A percentile compares a stretch with the other conserved stretches of the same genome.
Conservation (phyloP, 495 filamentous ascomycete species). For the Penicillium malachiteum region DNA sequence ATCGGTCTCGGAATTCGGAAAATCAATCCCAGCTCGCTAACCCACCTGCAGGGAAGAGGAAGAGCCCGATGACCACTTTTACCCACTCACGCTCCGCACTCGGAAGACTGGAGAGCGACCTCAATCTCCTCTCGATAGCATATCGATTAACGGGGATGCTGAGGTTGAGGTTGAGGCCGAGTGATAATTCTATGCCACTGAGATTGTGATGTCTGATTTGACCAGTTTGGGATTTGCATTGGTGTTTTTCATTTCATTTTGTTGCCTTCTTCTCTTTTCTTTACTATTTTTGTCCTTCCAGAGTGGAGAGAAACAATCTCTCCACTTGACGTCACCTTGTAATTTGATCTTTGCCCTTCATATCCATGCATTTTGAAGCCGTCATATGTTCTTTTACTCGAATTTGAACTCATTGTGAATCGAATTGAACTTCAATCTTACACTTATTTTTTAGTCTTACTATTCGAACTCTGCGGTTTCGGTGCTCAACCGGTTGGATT, state of each 20-base stretch:
- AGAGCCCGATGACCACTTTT: slow-evolving; percentile 89
- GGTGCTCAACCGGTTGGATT: slow-evolving; percentile 12
- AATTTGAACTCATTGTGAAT: slow-evolving; percentile 5
- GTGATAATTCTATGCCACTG: neutral
- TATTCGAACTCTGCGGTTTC: neutral
- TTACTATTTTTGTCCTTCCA: slow-evolving; percentile 2
- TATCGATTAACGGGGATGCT: slow-evolving; percentile 34
- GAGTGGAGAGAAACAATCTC: neutral
- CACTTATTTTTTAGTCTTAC: neutral
- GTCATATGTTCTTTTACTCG: slow-evolving; percentile 5
- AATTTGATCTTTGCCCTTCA: slow-evolving; percentile 7
- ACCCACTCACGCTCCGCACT: slow-evolving; percentile 76
- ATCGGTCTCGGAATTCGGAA: neutral
- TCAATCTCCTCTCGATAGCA: slow-evolving; percentile 43
- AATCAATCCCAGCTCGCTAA: neutral
- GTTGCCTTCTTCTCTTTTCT: slow-evolving; percentile 8
- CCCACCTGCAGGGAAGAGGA: slow-evolving; percentile 74
- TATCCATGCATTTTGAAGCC: slow-evolving; percentile 14
- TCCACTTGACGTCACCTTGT: slow-evolving; percentile 6
- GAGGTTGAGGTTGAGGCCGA: neutral
- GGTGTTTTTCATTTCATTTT: slow-evolving; percentile 16
- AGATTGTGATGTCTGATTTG: neutral
- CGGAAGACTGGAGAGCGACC: slow-evolving; percentile 40
- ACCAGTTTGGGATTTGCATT: slow-evolving; percentile 1
- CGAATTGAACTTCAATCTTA: neutral